Percentiles rank a stretch among this genome's conserved stretches.
phyloP scores from a whole-genome alignment of 116 monocot species.

The Posidonia oceanica region DNA sequence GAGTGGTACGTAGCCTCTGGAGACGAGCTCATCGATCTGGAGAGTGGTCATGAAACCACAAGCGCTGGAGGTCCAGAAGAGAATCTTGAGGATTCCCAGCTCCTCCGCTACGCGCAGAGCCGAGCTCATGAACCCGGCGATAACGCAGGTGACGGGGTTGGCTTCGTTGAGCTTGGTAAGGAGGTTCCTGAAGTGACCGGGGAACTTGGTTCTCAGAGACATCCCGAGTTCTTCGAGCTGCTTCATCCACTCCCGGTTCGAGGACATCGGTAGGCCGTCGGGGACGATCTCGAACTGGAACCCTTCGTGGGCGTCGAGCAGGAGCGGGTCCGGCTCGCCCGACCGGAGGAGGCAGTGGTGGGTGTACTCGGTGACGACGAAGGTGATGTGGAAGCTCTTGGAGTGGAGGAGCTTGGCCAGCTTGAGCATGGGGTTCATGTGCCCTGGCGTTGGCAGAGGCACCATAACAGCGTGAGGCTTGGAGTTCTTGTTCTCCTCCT shows the following conservation, averaged over 20 bases:
- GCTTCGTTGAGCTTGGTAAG: conserved; percentile 1
- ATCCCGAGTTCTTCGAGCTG: conserved; percentile 8
- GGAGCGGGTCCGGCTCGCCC: conserved; percentile 3
- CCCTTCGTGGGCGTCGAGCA: background rate
- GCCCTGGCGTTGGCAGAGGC: conserved; percentile 18
- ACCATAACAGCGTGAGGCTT: conserved; percentile 22
- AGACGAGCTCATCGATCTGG: conserved; percentile 6
- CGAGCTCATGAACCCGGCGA: conserved; percentile 19
- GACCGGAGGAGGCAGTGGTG: conserved; percentile 13
- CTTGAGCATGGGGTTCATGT: conserved; percentile 28
- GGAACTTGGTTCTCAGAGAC: conserved; percentile 7
- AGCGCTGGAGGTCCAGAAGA: conserved; percentile 25
- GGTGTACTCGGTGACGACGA: conserved; percentile 15
- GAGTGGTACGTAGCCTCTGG: conserved; percentile 17
- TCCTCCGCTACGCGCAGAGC: conserved; percentile 14
- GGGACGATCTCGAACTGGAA: conserved; percentile 16
- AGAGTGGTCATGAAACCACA: conserved; percentile 22
- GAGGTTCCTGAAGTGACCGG: conserved; percentile 7
- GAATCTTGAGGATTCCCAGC: conserved; percentile 10
- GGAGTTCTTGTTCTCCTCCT: background rate
- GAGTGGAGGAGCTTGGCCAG: conserved; percentile 24
- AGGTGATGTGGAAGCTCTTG: conserved; percentile 24
- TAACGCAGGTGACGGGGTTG: conserved; percentile 13
- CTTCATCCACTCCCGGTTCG: background rate
- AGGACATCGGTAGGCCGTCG: conserved; percentile 13